A percentile compares a stretch with the other conserved stretches of the same genome.
These are phyloP conservation scores for Pyrenophora graminea DNA, from an alignment of 2,329 filamentous ascomycete species.

Conservation along the genomic window DNA sequence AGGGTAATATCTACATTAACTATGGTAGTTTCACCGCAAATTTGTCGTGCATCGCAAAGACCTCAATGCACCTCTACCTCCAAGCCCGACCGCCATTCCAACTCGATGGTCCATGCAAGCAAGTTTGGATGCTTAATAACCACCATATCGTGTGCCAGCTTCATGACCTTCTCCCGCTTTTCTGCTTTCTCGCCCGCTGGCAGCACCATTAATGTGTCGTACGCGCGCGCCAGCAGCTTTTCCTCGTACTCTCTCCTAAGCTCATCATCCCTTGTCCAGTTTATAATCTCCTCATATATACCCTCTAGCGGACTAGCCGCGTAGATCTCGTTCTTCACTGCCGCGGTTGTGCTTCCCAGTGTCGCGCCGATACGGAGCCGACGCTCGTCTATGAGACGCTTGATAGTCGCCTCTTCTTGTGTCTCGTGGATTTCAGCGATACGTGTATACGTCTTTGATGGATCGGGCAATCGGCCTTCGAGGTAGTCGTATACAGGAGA, in stretches of 20 bases:
- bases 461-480: constrained; percentile 80
- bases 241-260: constrained; percentile 84
- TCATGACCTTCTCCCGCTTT: constrained; percentile 74
- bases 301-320: constrained; percentile 75
- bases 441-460: constrained; percentile 77
- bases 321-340: constrained; percentile 87
- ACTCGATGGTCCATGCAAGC: constrained; percentile 85
- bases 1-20: no score
- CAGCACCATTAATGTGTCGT: constrained; percentile 74
- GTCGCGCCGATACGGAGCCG: constrained; percentile 84
- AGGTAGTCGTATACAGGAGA: constrained; percentile 80
- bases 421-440: constrained; percentile 82
- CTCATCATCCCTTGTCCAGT: constrained; percentile 89
- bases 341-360: constrained; percentile 78
- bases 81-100: constrained; percentile 75
- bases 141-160: constrained; percentile 88
- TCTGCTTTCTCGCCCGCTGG: constrained; percentile 68
- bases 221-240: constrained; percentile 79
- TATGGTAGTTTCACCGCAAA: no score
- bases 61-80: constrained; percentile 29
- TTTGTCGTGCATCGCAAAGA: background rate
- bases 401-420: constrained; percentile 87
- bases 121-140: constrained; percentile 90
- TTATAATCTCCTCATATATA: constrained; percentile 80
- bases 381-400: constrained; percentile 85